Evolutionary conservation across 495 filamentous ascomycete genomes (phyloP).

Genomic region (Podospora didyma): DNA sequence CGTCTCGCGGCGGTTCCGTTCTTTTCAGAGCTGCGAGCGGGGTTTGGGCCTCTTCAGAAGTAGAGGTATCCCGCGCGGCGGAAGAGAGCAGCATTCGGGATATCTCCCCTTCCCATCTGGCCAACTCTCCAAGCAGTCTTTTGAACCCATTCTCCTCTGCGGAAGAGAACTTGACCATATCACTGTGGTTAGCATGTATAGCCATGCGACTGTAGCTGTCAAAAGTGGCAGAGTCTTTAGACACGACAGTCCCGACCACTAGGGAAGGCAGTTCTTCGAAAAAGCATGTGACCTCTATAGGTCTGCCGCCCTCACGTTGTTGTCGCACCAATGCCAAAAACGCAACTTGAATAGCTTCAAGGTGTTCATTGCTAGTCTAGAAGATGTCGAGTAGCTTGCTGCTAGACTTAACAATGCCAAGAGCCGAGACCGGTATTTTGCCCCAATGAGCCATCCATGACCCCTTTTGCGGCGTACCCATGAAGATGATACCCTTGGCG

Average conservation of each 20-base stretch:
- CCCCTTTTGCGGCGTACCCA: conserved; percentile 40
- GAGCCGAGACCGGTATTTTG: conserved; percentile 2
- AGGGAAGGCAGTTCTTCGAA: conserved; percentile 24
- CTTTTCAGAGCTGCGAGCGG: not conserved
- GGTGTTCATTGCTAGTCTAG: conserved; percentile 12
- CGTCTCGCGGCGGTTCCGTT: conserved; percentile 7
- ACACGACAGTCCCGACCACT: conserved; percentile 27
- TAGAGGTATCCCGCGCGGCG: conserved; percentile 1
- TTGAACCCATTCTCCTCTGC: conserved; percentile 33
- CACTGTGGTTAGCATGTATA: conserved; percentile 35
- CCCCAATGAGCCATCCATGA: conserved; percentile 30
- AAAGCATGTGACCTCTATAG: conserved; percentile 31
- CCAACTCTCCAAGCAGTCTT: conserved; percentile 26
- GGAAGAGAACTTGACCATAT: conserved; percentile 37
- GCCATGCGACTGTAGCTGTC: conserved; percentile 22
- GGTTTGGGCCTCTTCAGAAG: conserved; percentile 6
- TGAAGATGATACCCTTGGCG: conserved; percentile 34
- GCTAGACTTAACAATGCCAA: conserved; percentile 19
- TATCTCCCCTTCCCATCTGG: not conserved
- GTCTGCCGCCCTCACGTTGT: conserved; percentile 6
- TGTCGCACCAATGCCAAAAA: conserved; percentile 33
- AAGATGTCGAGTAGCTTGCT: conserved; percentile 22
- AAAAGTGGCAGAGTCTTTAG: conserved; percentile 34
- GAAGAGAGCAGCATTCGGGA: not conserved
- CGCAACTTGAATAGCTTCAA: conserved; percentile 10